Base-by-base conservation (phyloP, 805 yeast species). In the Ogataea degrootiae region DNA sequence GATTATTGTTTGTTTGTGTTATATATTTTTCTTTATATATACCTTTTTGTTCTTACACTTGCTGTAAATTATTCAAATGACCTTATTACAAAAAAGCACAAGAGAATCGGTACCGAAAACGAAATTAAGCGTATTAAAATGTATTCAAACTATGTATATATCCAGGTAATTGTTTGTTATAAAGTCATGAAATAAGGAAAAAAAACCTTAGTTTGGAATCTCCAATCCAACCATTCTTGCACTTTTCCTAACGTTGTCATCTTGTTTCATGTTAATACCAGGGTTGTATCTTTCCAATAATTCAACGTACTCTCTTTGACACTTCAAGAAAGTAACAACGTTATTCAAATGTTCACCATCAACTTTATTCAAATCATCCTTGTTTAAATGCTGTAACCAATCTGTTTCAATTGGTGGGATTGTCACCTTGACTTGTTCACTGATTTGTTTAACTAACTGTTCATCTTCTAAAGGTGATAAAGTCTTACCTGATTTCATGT, bases 201-300 rank as follows among this genome's bases (percentile, higher is more conserved):
- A 12, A 29, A 29, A n/a, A 11, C 14, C n/a, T 21, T 21, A 7
- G 51, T 73, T 72, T 7, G 89, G 90, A 14, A 84, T 69, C 45
- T 80, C 80, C 45, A 92, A 74, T 0, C 99, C 99, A n/a, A 92
- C 99, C 53, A 83, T 77, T 47, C 83, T 76, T 6, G 98, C 99
- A 1, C 96, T 85, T 61, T 77, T 79, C 57, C 82, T 74, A 26
- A 92, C 83, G 47, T 84, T 82, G 51, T 92, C 97, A 44, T 77
- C 77, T 59, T 87, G 96, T 23, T 82, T 76, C 80, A 85, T 79
- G 23, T 79, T 79, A 51, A 85, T 72, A 2, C 96, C 94, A 3
- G 96, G 92, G 59, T 91, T 88, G 66, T 92, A 94, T 55, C 96
- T 76, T 55, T 86, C 94, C 39, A 91, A 71, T 42, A 92, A 73